A percentile compares a stretch with the other conserved stretches of the same genome.
Evolutionary conservation across 176 grass and related monocot species (phyloP).

Genomic region (Poa annua): DNA sequence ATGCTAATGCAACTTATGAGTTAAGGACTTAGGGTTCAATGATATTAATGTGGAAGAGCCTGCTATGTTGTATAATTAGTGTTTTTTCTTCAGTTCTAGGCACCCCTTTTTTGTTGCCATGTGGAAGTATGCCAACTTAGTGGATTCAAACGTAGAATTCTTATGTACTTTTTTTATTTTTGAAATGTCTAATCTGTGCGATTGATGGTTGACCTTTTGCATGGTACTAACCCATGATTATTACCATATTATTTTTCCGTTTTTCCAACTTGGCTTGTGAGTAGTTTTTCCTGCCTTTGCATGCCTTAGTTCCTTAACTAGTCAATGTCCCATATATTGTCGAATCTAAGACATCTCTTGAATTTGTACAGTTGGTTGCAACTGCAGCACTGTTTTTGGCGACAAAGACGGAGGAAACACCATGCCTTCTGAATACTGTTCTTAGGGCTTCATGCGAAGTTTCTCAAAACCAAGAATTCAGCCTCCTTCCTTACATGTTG

Average conservation of each 20-base stretch:
- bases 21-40: not conserved
- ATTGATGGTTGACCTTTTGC: not conserved
- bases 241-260: not conserved
- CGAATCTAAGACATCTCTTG: conserved; percentile 2
- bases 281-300: conserved; percentile 31
- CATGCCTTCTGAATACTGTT: conserved; percentile 75
- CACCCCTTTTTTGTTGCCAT: not conserved
- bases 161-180: conserved; percentile 3
- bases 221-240: not conserved
- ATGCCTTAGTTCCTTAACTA: not conserved
- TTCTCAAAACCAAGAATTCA: conserved; percentile 71
- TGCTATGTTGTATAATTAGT: not conserved
- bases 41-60: not conserved
- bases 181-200: not conserved
- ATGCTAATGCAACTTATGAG: conserved; percentile 8
- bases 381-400: conserved; percentile 83
- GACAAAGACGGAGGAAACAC: conserved; percentile 80
- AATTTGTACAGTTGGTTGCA: conserved; percentile 70
- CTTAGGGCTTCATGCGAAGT: conserved; percentile 80
- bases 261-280: conserved; percentile 26
- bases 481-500: conserved; percentile 56
- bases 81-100: not conserved
- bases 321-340: not conserved
- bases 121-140: not conserved
- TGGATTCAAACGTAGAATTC: not conserved